Evolutionary conservation across 192 early-diverging fungal species (phyloP).

Genomic region (Umbelopsis ramanniana): DNA sequence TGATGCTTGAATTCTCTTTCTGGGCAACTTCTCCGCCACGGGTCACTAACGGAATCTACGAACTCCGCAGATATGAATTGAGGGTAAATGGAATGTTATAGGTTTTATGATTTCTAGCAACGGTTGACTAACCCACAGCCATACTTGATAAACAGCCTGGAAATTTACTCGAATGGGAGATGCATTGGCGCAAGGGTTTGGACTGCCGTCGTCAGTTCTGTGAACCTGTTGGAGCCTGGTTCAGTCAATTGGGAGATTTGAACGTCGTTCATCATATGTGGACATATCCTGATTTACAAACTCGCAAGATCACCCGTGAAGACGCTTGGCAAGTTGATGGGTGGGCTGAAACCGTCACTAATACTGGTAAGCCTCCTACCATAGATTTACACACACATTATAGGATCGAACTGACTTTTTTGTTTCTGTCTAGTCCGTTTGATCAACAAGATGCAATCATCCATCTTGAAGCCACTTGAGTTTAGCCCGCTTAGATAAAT

Average conservation of each 20-base stretch:
- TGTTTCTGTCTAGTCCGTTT: constrained; percentile 62
- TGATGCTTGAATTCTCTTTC: constrained; percentile 92
- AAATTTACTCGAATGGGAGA: constrained; percentile 90
- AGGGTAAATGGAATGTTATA: constrained; percentile 49
- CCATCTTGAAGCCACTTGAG: constrained; percentile 74
- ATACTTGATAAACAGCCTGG: constrained; percentile 66
- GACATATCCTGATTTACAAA: constrained; percentile 86
- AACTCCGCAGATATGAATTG: constrained; percentile 86
- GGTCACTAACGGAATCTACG: constrained; percentile 84
- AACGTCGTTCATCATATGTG: constrained; percentile 94
- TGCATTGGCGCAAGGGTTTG: constrained; percentile 86
- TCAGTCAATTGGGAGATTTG: constrained; percentile 86
- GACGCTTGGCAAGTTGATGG: constrained; percentile 92
- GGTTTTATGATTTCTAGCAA: not conserved
- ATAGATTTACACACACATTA: not conserved
- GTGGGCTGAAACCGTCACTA: constrained; percentile 90
- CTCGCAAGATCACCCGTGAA: constrained; percentile 89
- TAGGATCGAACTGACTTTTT: not conserved
- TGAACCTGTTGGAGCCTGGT: constrained; percentile 96
- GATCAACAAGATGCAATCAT: constrained; percentile 80
- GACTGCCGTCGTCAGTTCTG: constrained; percentile 87
- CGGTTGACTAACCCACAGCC: not conserved
- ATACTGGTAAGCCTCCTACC: constrained; percentile 64
- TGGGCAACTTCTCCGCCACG: constrained; percentile 83
- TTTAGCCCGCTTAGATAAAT: constrained; percentile 78